Evolutionary conservation across 176 grass and related monocot species (phyloP), one percentile per base, ranked within the genome.

Genomic region (Aegilops tauschii): DNA sequence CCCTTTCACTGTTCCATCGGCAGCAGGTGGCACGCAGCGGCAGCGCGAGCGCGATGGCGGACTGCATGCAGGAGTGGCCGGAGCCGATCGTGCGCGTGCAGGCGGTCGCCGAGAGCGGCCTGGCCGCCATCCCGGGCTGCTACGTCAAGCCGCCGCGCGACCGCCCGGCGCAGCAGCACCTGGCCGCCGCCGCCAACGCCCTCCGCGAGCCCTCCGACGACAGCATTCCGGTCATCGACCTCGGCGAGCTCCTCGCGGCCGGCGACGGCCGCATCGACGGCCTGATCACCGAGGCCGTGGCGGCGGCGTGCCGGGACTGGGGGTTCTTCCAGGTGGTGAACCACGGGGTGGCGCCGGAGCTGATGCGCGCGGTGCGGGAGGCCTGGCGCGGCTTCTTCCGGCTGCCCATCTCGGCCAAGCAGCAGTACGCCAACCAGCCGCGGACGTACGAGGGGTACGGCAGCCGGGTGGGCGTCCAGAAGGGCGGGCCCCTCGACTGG

Each of bases 361-460:
- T 98, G 80, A 86, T 92, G 75, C 76, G 72, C 2, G 78, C 68
- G 35, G 86, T 79, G 72, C 65, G 88, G 67, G 84, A 89, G 77
- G 89, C 86, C 68, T 98, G 96, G 96, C 68, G 90, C 29, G 86
- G 80, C 6, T 98, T 98, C 88, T 98, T 98, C 85, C 67, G 39
- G 36, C 86, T 78, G 76, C 89, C 93, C n/a, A 75, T 87, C 66
- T 31, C 73, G 64, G 91, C 56, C 62, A 98, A 92, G 90, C 91
- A 89, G 76, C 44, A 14, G 36, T 88, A 98, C 76, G 91, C 91
- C 62, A 98, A 95, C 89, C 92, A 64, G 12, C 96, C 96, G 3
- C 87, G 56, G 73, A 95, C 96, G 32, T 98, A 98, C 80, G 96
- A 90, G 74, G 96, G 96, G 21, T 98, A 95, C 79, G 96, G 96